Evolutionary conservation across 345 rosid genomes (phyloP).

Genomic region (Sapria himalayana): DNA sequence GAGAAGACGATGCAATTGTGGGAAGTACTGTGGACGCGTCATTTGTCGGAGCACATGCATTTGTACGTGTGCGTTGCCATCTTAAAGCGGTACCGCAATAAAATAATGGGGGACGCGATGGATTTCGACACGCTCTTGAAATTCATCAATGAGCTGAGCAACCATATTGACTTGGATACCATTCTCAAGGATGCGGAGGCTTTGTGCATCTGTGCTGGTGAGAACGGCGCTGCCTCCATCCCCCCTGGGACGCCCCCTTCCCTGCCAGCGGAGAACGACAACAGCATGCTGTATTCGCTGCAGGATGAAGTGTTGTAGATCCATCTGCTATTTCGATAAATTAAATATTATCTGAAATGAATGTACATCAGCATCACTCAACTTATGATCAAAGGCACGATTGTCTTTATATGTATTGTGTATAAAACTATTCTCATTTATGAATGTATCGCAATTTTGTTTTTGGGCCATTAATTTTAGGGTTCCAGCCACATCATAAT

Average conservation of each 20-base stretch:
- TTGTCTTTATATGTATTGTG: too few species aligned
- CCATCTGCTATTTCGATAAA: too few species aligned
- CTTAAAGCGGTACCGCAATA: slow-evolving; percentile 67
- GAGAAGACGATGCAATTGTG: slow-evolving; percentile 59
- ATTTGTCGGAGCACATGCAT: slow-evolving; percentile 78
- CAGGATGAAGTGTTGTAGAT: slow-evolving; percentile 45
- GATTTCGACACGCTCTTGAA: slow-evolving; percentile 89
- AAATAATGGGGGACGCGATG: slow-evolving; percentile 83
- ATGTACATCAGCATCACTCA: too few species aligned
- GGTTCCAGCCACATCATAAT: too few species aligned
- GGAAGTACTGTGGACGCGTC: slow-evolving; percentile 91
- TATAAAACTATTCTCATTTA: too few species aligned
- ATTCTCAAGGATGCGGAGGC: slow-evolving; percentile 82
- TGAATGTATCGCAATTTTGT: too few species aligned
- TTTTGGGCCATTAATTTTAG: too few species aligned
- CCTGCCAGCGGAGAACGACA: slow-evolving; percentile 30
- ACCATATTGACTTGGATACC: slow-evolving; percentile 51
- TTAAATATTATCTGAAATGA: too few species aligned
- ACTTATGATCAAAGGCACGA: too few species aligned
- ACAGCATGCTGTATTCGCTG: slow-evolving; percentile 26
- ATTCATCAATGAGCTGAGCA: slow-evolving; percentile 82
- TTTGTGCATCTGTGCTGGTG: slow-evolving; percentile 81
- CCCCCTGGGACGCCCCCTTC: slow-evolving; percentile 95
- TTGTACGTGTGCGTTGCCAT: slow-evolving; percentile 69
- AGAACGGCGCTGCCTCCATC: slow-evolving; percentile 70